These are phyloP conservation scores for Trichosporon sp. DNA, from an alignment of 1,284 basidiomycete genomes.

Conservation along the genomic window DNA sequence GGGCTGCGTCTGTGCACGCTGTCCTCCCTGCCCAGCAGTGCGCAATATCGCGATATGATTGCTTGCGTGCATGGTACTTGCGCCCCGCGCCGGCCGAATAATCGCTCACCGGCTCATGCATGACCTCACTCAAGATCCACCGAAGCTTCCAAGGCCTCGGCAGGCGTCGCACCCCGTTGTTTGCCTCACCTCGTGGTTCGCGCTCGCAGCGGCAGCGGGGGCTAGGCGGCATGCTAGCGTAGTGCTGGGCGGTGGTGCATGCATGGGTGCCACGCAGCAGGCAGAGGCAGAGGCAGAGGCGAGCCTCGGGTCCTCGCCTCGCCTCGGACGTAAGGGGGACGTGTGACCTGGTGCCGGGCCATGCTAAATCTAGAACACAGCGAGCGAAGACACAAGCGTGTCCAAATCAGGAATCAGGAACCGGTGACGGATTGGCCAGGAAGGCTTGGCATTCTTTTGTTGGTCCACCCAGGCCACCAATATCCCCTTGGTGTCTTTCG, in stretches of 20 bases:
- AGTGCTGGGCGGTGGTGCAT: not conserved
- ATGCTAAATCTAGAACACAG: slow-evolving; percentile 2
- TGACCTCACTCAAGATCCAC: not conserved
- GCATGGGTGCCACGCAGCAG: not conserved
- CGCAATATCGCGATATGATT: not conserved
- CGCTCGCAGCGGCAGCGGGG: not conserved
- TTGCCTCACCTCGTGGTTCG: no score
- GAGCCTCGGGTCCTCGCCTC: no score
- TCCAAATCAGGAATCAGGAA: not conserved
- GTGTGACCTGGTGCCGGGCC: not conserved
- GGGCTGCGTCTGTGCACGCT: not conserved
- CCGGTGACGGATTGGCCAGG: not conserved
- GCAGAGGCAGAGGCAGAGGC: no score
- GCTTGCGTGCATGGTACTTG: not conserved
- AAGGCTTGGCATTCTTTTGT: slow-evolving; percentile 4
- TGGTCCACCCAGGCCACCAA: not conserved
- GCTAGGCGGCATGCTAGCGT: not conserved
- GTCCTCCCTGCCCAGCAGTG: no score
- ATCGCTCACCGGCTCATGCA: not conserved
- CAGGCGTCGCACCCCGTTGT: not conserved
- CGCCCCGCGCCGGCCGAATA: not conserved
- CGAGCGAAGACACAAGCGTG: not conserved
- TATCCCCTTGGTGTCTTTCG: not conserved
- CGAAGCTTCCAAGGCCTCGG: not conserved
- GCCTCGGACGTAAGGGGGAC: not conserved